Base-by-base conservation (phyloP, 192 early-diverging fungal genomes). In the Backusella morwellensis region DNA sequence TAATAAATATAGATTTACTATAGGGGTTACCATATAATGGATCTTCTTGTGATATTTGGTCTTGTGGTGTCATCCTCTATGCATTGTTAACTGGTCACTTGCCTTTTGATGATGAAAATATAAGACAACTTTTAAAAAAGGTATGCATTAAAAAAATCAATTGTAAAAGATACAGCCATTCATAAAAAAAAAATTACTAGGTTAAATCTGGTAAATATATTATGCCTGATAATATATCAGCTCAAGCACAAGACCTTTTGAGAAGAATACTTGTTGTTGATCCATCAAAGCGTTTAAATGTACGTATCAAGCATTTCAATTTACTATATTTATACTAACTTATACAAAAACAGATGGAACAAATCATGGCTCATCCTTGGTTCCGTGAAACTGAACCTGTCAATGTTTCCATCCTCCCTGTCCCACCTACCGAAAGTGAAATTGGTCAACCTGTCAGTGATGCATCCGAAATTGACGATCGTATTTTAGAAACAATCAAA, bases 101-200 rank as follows among this genome's bases (percentile, higher is more conserved):
- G n/a, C 92, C 92, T 0, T 94, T 94, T 86, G 92, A 94, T 47
- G 92, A 93, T 80, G 89, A 91, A 68, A 92, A 94, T 78, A 93
- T 93, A 59, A 81, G 89, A 40, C 79, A 83, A 66, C 78, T 93
- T 11, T 75, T 93, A 50, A 82, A 78, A 59, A 93, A 92, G 85
- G 90, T 91, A 75, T 66, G 38, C 17, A 66, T 71, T 32, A 50
- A 14, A 14, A 75, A 8, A n/a, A 32, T 66, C 29, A 32, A 12
- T 40, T 9, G 38, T 11, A 14, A 67, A 17, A 34, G 8, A 15
- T 2, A 29, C 26, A 29, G 14, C 12, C 11, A 67, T 26, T 67
- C 42, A 35, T 12, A 17, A 8, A 67, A 68, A 35, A 12, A 35
- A 38, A 6, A 19, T 32, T 2, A 32, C 12, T 36, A 80, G 79